Conservation (phyloP, 768 basidiomycete species). For the Tulasnella sp. region DNA sequence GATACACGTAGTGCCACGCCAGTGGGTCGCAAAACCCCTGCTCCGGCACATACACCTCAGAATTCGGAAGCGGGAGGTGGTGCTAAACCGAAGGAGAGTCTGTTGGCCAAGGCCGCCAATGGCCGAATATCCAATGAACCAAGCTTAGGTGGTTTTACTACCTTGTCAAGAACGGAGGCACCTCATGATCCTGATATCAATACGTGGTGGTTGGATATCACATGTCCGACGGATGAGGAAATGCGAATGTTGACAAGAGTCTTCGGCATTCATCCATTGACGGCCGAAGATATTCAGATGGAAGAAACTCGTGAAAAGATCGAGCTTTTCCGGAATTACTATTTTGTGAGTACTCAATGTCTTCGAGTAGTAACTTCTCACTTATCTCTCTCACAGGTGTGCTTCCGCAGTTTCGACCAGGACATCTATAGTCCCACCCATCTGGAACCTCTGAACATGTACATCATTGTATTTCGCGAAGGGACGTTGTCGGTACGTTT, state of each 20-base stretch:
- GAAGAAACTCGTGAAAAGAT: constrained; percentile 99
- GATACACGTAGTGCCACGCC: constrained; percentile 3
- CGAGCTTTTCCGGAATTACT: constrained; percentile 96
- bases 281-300: constrained; percentile 98
- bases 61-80: background rate
- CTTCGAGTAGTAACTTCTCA: background rate
- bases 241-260: constrained; percentile 97
- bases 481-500: constrained; percentile 78
- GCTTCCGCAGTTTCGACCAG: constrained; percentile 98
- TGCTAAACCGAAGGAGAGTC: too few relatives aligned
- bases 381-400: constrained; percentile 32
- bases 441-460: constrained; percentile 98
- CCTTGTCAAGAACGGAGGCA: background rate
- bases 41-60: background rate
- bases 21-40: too few relatives aligned
- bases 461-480: constrained; percentile 96
- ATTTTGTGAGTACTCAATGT: constrained; percentile 39
- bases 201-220: constrained; percentile 97
- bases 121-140: background rate
- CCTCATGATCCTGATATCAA: constrained; percentile 41
- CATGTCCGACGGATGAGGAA: constrained; percentile 90
- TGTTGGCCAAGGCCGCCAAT: constrained; percentile 9
- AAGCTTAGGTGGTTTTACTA: background rate
- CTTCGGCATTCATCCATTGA: constrained; percentile 92
- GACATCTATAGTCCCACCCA: constrained; percentile 95